Evolutionary conservation across 169 alveolate genomes (phyloP).

Genomic region (Plasmodium adleri): DNA sequence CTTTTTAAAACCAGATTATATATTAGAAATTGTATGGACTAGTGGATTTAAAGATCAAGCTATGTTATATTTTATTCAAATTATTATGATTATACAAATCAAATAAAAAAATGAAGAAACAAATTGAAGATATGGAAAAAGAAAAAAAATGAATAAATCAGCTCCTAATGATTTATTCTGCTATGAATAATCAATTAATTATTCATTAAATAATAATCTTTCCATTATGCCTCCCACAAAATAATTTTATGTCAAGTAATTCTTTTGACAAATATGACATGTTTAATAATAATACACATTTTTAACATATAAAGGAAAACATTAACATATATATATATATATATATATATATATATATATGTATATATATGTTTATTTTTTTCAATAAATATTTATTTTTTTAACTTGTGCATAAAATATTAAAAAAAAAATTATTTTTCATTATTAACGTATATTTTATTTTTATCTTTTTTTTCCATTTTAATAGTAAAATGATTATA

Average conservation of each 20-base stretch:
- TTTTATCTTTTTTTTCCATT: neutral
- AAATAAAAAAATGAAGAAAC: slow-evolving; percentile 88
- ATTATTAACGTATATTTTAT: neutral
- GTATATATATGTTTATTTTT: neutral
- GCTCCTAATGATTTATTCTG: slow-evolving; percentile 87
- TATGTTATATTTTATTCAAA: slow-evolving; percentile 97
- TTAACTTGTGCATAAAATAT: too few species aligned
- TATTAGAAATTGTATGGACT: slow-evolving; percentile 99
- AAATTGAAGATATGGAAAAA: slow-evolving; percentile 85
- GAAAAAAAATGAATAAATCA: slow-evolving; percentile 89
- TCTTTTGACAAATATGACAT: slow-evolving; percentile 74
- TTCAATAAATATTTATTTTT: too few species aligned
- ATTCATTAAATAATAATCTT: slow-evolving; percentile 57
- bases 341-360: neutral
- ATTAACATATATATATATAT: neutral
- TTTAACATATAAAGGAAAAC: slow-evolving; percentile 2
- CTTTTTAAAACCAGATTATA: slow-evolving; percentile 97
- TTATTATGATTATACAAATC: slow-evolving; percentile 84
- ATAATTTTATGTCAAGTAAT: slow-evolving; percentile 17
- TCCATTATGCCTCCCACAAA: slow-evolving; percentile 77
- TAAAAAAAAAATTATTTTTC: too few species aligned
- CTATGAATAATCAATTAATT: slow-evolving; percentile 53
- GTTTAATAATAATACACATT: slow-evolving; percentile 51
- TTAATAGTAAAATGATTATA: neutral
- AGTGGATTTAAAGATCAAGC: slow-evolving; percentile 95